Percentiles rank a stretch among this genome's conserved stretches.
Conservation (phyloP, 495 filamentous ascomycete genomes). For the Penicillium herquei region DNA sequence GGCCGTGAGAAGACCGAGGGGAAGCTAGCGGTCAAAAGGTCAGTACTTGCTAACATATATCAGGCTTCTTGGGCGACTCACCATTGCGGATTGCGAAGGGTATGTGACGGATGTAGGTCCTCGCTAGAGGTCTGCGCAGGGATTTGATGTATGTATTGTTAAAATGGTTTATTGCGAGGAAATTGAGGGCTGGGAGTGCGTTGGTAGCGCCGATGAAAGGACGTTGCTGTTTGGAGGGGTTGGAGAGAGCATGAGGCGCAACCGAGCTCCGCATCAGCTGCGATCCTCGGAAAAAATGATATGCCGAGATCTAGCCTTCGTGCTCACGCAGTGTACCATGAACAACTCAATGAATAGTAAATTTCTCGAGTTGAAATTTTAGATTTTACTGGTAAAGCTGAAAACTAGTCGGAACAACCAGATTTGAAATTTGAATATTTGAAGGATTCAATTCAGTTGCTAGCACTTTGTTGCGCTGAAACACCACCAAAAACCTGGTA, state of each 20-base stretch:
- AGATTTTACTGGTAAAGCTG: no score
- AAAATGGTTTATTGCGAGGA: neutral
- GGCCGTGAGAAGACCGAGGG: conserved; percentile 87
- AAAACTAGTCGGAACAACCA: no score
- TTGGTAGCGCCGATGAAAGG: conserved; percentile 1
- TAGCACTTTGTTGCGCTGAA: neutral
- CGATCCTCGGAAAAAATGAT: conserved; percentile 31
- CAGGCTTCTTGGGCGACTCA: conserved; percentile 4
- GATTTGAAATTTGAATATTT: neutral
- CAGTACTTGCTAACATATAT: conserved; percentile 2
- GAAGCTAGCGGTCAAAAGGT: conserved; percentile 56
- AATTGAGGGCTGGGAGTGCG: neutral
- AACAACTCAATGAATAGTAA: neutral
- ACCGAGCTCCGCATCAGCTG: conserved; percentile 33
- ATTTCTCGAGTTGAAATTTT: no score
- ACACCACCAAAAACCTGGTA: neutral
- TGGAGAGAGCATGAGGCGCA: conserved; percentile 15
- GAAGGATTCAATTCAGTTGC: neutral
- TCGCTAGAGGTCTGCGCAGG: neutral
- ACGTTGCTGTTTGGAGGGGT: conserved; percentile 14
- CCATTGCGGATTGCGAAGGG: conserved; percentile 27
- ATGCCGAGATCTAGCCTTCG: conserved; percentile 20
- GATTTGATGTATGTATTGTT: conserved; percentile 4
- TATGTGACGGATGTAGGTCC: conserved; percentile 9
- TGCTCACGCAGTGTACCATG: neutral